A percentile compares a stretch with the other conserved stretches of the same genome.
phyloP scores from a whole-genome alignment of 805 yeast genomes.

The Pichia occidentalis region DNA sequence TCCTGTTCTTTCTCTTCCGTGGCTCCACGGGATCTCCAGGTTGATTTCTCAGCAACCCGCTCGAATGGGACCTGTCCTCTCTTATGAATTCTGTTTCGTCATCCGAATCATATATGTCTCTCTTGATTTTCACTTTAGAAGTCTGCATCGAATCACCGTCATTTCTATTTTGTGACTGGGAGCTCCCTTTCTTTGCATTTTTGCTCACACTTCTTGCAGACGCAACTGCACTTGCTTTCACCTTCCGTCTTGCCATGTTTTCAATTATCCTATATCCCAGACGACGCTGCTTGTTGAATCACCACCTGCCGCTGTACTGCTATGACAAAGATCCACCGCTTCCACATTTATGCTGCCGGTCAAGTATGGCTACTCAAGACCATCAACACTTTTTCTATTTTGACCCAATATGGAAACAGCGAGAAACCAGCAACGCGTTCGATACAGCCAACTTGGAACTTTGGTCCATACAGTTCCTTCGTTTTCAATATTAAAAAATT shows the following conservation, averaged over 20 bases:
- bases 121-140: conserved; percentile 2
- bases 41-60: conserved; percentile 39
- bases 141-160: no score
- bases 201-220: neutral
- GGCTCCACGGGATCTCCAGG: conserved; percentile 48
- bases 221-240: conserved; percentile 1
- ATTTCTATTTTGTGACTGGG: no score
- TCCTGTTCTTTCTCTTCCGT: conserved; percentile 39
- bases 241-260: conserved; percentile 9
- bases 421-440: no score
- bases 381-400: no score
- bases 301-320: neutral
- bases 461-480: no score
- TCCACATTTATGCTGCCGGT: no score
- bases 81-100: conserved; percentile 2
- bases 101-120: conserved; percentile 9
- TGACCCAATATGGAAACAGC: neutral
- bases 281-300: neutral
- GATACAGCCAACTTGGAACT: no score
- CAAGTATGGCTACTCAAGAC: no score
- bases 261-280: neutral
- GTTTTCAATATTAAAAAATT: no score
- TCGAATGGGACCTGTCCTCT: neutral
- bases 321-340: no score
- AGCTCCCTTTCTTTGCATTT: neutral